Conservation (phyloP, 2,329 filamentous ascomycete species). For the Cercospora canescens region DNA sequence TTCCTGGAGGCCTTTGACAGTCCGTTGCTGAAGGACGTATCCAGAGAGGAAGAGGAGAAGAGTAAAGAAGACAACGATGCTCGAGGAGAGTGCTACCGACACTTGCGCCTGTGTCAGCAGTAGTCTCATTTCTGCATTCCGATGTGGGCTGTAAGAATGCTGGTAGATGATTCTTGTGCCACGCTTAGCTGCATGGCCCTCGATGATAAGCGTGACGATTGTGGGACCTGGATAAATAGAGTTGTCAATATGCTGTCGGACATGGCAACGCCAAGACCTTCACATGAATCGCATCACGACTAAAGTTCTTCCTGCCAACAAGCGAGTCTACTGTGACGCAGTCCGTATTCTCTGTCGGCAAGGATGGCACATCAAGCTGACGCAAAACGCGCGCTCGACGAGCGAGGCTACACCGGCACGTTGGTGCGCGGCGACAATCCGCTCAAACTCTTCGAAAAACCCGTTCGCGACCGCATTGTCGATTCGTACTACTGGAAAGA, state of each 20-base stretch:
- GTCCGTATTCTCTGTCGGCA: neutral
- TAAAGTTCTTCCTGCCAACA: neutral
- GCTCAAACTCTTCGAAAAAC: slow-evolving; percentile 93
- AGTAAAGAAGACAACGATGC: slow-evolving; percentile 72
- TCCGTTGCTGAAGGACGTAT: slow-evolving; percentile 84
- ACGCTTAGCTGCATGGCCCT: slow-evolving; percentile 11
- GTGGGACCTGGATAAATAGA: neutral
- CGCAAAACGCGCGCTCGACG: slow-evolving; percentile 76
- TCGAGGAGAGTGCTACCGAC: slow-evolving; percentile 65
- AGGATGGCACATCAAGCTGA: slow-evolving; percentile 70
- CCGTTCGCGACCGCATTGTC: slow-evolving; percentile 90
- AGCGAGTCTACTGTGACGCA: neutral
- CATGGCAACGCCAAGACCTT: slow-evolving; percentile 9
- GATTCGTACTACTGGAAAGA: slow-evolving; percentile 98
- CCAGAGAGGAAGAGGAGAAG: slow-evolving; percentile 82
- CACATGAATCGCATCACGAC: slow-evolving; percentile 6
- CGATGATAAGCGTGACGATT: neutral
- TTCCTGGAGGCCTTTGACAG: slow-evolving; percentile 72
- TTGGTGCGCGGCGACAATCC: slow-evolving; percentile 90
- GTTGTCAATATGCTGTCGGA: slow-evolving; percentile 1
- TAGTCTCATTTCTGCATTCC: slow-evolving; percentile 21
- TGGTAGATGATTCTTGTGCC: slow-evolving; percentile 5
- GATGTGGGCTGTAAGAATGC: slow-evolving; percentile 16
- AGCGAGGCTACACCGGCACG: slow-evolving; percentile 75
- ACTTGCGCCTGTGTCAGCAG: slow-evolving; percentile 64